Conservation (phyloP, 2,329 filamentous ascomycete species). For the Colletotrichum sp. region DNA sequence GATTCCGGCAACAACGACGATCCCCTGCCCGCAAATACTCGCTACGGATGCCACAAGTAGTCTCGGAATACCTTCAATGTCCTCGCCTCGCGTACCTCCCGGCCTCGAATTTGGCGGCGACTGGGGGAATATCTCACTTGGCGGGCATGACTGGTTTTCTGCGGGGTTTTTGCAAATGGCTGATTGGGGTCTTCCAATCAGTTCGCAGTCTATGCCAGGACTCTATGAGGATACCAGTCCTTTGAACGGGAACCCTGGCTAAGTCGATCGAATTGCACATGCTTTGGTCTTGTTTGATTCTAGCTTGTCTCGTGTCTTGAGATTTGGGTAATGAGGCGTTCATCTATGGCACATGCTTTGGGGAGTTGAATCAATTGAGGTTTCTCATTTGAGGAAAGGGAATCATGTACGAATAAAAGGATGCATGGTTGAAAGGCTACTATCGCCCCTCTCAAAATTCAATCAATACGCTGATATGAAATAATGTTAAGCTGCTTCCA, state of each 20-base stretch:
- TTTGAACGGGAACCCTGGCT: neutral
- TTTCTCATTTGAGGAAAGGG: neutral
- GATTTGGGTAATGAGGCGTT: neutral
- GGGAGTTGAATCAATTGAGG: neutral
- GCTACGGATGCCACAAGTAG: neutral
- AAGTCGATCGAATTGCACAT: rapidly evolving
- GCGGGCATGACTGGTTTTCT: neutral
- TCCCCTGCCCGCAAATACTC: neutral
- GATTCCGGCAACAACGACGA: neutral
- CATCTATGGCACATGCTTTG: neutral
- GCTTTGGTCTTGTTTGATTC: neutral
- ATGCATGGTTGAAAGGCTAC: neutral
- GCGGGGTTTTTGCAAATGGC: neutral
- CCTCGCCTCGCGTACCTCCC: neutral
- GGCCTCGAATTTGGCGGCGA: neutral
- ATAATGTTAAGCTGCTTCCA: neutral
- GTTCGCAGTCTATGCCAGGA: neutral
- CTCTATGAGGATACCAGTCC: neutral
- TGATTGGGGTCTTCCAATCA: neutral
- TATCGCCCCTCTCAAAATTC: neutral
- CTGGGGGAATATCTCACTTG: neutral
- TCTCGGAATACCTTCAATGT: neutral
- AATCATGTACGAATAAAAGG: neutral
- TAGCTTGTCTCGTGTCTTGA: neutral
- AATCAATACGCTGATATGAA: neutral